These are phyloP conservation scores for Blastocladiella britannica DNA, from an alignment of 192 early-diverging fungal genomes.

Conservation along the genomic window DNA sequence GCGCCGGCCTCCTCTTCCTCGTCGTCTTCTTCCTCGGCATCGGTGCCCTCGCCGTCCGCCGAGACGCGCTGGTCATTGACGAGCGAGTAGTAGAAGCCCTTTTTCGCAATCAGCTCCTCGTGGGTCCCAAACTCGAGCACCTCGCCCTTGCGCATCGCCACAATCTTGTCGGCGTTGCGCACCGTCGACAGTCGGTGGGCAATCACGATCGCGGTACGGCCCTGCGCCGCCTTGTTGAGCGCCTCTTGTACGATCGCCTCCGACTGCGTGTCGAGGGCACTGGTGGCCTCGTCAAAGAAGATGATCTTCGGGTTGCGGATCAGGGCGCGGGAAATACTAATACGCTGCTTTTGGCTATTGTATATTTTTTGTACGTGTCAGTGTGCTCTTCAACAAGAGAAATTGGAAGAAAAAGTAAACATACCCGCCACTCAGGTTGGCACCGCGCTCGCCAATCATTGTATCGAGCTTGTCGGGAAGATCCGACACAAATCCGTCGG, in stretches of 20 bases:
- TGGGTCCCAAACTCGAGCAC: slow-evolving; percentile 19
- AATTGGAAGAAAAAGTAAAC: no score
- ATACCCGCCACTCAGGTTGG: slow-evolving; percentile 55
- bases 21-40: slow-evolving; percentile 8
- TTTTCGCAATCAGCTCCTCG: slow-evolving; percentile 6
- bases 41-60: no score
- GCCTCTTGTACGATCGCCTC: slow-evolving; percentile 67
- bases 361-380: no score
- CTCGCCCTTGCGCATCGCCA: slow-evolving; percentile 10
- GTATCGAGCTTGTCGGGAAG: slow-evolving; percentile 67
- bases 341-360: slow-evolving; percentile 79
- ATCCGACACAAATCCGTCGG: slow-evolving; percentile 68
- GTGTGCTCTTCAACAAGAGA: no score
- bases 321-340: slow-evolving; percentile 82
- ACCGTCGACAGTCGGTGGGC: slow-evolving; percentile 41
- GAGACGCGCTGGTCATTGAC: slow-evolving; percentile 11
- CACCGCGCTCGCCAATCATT: slow-evolving; percentile 55
- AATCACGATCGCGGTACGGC: slow-evolving; percentile 77
- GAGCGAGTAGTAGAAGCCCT: slow-evolving; percentile 12
- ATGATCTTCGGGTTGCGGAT: slow-evolving; percentile 74
- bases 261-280: slow-evolving; percentile 59
- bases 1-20: slow-evolving; percentile 1
- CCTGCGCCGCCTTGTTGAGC: slow-evolving; percentile 45
- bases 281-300: slow-evolving; percentile 74
- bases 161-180: slow-evolving; percentile 8